These are phyloP conservation scores for Colletotrichum eleusines DNA, from an alignment of 2,329 filamentous ascomycete genomes.

Conservation along the genomic window DNA sequence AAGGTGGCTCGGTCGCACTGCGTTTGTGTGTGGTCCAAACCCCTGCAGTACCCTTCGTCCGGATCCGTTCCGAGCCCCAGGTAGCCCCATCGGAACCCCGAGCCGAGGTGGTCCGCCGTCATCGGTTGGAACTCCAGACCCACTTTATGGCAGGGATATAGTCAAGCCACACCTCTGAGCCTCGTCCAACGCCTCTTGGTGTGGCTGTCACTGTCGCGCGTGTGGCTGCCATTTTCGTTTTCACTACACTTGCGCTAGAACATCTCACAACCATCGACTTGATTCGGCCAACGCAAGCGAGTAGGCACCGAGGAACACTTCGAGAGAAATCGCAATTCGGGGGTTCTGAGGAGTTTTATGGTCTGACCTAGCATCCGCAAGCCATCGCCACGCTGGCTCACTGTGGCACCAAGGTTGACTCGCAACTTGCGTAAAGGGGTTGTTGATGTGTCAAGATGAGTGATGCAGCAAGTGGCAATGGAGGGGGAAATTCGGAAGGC, in stretches of 20 bases:
- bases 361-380: background rate
- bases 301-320: background rate
- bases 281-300: constrained; percentile 3
- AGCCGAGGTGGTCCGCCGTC: constrained; percentile 13
- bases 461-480: constrained; percentile 39
- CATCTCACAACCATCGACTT: constrained; percentile 20
- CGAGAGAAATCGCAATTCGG: background rate
- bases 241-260: constrained; percentile 32
- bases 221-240: constrained; percentile 28
- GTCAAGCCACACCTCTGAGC: constrained; percentile 11
- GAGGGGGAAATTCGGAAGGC: constrained; percentile 39
- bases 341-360: background rate
- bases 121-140: background rate
- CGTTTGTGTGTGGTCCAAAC: constrained; percentile 6
- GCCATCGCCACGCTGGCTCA: background rate
- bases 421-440: background rate
- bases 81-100: constrained; percentile 11
- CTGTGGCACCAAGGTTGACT: constrained; percentile 16
- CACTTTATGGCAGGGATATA: background rate
- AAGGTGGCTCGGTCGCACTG: background rate
- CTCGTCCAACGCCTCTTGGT: background rate
- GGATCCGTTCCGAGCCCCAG: constrained; percentile 19
- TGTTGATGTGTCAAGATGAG: constrained; percentile 42
- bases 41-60: constrained; percentile 30
- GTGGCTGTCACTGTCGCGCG: constrained; percentile 19